Conservation (phyloP, 148 eudicot species). For the Amaranthus hypochondriacus region DNA sequence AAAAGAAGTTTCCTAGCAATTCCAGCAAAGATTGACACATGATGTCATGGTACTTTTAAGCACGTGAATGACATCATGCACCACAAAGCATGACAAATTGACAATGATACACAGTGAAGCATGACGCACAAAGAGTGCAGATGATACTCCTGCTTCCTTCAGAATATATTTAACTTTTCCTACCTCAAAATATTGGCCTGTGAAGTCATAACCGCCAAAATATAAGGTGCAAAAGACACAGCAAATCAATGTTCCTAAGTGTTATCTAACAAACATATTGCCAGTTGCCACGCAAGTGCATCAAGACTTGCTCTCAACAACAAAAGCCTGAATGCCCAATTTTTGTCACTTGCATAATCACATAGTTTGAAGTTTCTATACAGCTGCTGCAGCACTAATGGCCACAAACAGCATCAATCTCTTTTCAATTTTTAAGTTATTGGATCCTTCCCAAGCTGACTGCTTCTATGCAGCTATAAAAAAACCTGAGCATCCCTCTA, state of each 20-base stretch:
- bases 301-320: too few relatives aligned
- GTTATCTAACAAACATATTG: neutral
- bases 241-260: neutral
- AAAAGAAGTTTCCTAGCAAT: neutral
- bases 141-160: too few relatives aligned
- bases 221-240: neutral
- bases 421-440: neutral
- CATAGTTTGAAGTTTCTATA: neutral
- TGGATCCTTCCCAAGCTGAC: neutral
- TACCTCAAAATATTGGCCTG: too few relatives aligned
- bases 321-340: neutral
- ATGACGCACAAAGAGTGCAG: too few relatives aligned
- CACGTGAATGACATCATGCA: neutral
- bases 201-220: neutral
- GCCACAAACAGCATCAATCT: neutral
- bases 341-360: neutral
- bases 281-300: neutral
- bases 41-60: neutral
- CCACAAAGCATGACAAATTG: neutral
- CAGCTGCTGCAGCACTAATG: constrained; percentile 3
- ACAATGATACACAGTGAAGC: too few relatives aligned
- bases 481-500: neutral
- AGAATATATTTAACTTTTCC: too few relatives aligned
- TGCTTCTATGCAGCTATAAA: neutral
- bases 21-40: neutral